Evolutionary conservation across 257 asterid genomes (phyloP).

Genomic region (Petunia secreta): DNA sequence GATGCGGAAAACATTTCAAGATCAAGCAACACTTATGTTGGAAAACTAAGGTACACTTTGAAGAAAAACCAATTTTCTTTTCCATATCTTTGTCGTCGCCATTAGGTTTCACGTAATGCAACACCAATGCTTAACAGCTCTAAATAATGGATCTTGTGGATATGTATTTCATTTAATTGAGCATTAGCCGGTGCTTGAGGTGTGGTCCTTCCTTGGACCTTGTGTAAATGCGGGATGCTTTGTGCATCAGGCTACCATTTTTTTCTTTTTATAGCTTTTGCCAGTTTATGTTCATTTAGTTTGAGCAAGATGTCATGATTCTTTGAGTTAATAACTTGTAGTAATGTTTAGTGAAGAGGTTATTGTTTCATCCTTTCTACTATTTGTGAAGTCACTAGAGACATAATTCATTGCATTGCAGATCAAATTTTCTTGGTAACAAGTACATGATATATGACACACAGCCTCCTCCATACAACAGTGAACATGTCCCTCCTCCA

Average conservation of each 20-base stretch:
- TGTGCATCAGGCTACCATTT: too few relatives aligned
- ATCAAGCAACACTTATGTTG: conserved; percentile 88
- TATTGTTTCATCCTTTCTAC: background rate
- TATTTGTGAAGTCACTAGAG: too few relatives aligned
- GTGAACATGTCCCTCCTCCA: conserved; percentile 60
- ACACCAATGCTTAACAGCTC: background rate
- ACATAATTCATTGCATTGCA: conserved; percentile 29
- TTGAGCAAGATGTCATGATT: too few relatives aligned
- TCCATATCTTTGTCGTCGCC: background rate
- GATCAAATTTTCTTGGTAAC: conserved; percentile 94
- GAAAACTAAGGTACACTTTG: conserved; percentile 68
- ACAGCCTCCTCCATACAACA: conserved; percentile 57
- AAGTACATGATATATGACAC: conserved; percentile 94
- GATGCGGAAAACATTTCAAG: conserved; percentile 88
- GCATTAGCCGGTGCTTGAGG: too few relatives aligned
- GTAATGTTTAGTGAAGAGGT: background rate
- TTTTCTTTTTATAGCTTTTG: too few relatives aligned
- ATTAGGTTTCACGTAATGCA: background rate
- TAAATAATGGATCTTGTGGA: too few relatives aligned
- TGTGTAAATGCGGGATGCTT: too few relatives aligned
- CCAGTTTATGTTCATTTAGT: too few relatives aligned
- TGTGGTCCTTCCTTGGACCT: too few relatives aligned
- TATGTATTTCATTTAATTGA: background rate
- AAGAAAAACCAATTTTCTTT: background rate
- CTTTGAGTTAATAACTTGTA: too few relatives aligned